phyloP scores from a whole-genome alignment of 2,329 filamentous ascomycete genomes.

The Helotiales sp. region DNA sequence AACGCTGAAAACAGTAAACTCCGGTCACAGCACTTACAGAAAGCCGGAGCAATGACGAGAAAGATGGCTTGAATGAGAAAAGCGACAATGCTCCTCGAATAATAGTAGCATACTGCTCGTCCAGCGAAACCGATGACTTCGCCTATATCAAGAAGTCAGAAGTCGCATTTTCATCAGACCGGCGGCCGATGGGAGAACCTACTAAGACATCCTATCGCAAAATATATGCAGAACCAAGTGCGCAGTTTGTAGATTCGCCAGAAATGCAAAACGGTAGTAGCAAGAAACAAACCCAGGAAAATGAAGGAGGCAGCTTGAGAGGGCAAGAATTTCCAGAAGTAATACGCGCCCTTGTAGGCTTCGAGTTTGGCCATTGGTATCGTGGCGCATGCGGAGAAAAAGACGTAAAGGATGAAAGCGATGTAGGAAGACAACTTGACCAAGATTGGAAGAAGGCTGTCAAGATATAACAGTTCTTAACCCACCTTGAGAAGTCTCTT shows the following conservation, averaged over 20 bases:
- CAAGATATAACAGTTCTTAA: neutral
- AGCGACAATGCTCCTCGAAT: slow-evolving; percentile 33
- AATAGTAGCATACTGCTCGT: slow-evolving; percentile 36
- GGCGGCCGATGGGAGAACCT: slow-evolving; percentile 20
- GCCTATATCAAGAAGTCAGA: slow-evolving; percentile 39
- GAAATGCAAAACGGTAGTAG: slow-evolving; percentile 35
- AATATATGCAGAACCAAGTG: slow-evolving; percentile 44
- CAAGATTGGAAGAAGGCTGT: neutral
- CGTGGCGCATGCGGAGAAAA: too few species aligned
- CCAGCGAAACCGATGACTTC: slow-evolving; percentile 46
- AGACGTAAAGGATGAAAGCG: neutral
- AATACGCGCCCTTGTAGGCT: slow-evolving; percentile 42
- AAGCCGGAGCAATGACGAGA: slow-evolving; percentile 46
- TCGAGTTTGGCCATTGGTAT: slow-evolving; percentile 42
- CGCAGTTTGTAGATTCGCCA: slow-evolving; percentile 41
- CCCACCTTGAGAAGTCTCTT: neutral
- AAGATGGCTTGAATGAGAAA: slow-evolving; percentile 46
- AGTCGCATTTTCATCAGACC: neutral
- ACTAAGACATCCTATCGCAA: slow-evolving; percentile 48
- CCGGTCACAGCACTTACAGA: slow-evolving; percentile 39
- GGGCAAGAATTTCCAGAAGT: slow-evolving; percentile 53
- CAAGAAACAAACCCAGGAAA: slow-evolving; percentile 45
- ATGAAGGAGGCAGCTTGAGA: slow-evolving; percentile 49
- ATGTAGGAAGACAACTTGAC: neutral
- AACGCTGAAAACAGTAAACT: too few species aligned